phyloP scores from a whole-genome alignment of 78 protist genomes.

The Dictyostelium firmibasis region DNA sequence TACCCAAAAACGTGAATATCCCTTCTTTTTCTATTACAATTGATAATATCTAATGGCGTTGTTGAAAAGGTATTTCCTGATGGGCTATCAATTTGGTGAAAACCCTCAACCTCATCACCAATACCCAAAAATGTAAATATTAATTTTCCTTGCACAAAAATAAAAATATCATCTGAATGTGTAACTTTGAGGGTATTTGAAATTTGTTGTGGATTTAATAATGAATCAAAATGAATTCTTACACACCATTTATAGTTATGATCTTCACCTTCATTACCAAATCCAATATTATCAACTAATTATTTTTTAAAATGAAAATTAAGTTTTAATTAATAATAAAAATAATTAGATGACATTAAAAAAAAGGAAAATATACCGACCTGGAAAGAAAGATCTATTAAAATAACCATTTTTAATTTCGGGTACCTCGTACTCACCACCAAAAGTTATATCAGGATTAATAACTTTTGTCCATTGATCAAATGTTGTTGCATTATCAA shows the following conservation, averaged over 20 bases:
- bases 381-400: not conserved
- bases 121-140: not conserved
- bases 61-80: not conserved
- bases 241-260: slow-evolving; percentile 8
- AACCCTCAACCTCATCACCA: not conserved
- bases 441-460: not conserved
- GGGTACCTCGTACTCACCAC: not conserved
- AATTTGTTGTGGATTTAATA: not conserved
- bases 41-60: not conserved
- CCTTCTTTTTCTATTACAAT: not conserved
- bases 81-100: not conserved
- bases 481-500: not conserved
- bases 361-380: not conserved
- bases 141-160: not conserved
- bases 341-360: too few species aligned
- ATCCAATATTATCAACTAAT: not conserved
- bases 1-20: not conserved
- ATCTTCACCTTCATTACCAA: not conserved
- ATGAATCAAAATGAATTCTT: not conserved
- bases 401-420: not conserved
- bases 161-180: not conserved
- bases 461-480: not conserved
- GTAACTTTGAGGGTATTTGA: not conserved
- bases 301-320: not conserved
- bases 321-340: not conserved